phyloP scores from a whole-genome alignment of 257 asterid genomes.

The Orobanche coerulescens region DNA sequence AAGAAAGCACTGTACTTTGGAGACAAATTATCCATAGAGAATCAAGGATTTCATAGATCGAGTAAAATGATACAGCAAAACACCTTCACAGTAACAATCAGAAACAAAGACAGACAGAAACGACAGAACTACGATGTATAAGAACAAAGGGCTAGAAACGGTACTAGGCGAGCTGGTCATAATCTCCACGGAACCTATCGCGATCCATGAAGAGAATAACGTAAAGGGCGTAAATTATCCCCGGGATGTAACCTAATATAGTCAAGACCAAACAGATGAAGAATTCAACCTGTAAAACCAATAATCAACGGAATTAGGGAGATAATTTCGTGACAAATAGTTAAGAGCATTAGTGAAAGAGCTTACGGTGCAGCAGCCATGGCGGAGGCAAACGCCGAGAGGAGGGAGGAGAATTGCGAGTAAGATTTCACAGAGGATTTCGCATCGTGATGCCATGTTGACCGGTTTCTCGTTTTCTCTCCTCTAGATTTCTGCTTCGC shows the following conservation, averaged over 20 bases:
- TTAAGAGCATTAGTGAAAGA: neutral
- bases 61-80: neutral
- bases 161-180: constrained; percentile 34
- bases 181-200: constrained; percentile 38
- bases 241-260: constrained; percentile 60
- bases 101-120: neutral
- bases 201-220: constrained; percentile 50
- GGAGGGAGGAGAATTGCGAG: constrained; percentile 75
- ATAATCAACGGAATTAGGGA: neutral
- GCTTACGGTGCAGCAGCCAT: constrained; percentile 78
- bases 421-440: constrained; percentile 48
- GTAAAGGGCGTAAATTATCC: constrained; percentile 71
- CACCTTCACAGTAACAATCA: neutral
- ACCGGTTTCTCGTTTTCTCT: neutral
- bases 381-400: constrained; percentile 75
- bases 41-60: neutral
- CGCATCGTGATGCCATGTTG: constrained; percentile 48
- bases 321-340: neutral
- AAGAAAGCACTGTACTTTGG: neutral
- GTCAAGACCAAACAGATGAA: constrained; percentile 62
- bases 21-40: neutral
- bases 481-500: neutral
- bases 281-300: constrained; percentile 45
- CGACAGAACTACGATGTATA: neutral
- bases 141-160: neutral